Evolutionary conservation across 129 eudicot genomes (phyloP).

Genomic region (Pseudognaphalium luteoalbum): DNA sequence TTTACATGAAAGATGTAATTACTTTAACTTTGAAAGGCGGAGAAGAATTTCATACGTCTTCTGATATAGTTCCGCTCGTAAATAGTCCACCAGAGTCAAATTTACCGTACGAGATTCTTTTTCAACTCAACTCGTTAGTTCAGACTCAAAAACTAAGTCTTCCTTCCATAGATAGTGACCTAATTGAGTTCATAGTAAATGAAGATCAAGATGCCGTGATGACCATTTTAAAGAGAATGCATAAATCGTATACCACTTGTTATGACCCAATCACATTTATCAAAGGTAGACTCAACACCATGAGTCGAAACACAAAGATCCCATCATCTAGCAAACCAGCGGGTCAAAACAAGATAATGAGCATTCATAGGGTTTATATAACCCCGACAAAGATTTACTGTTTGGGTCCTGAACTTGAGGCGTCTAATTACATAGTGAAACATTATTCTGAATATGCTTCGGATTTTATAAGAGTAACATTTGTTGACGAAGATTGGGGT

Average conservation of each 20-base stretch:
- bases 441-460: slow-evolving; percentile 71
- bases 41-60: slow-evolving; percentile 41
- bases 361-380: slow-evolving; percentile 78
- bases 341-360: slow-evolving; percentile 67
- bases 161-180: slow-evolving; percentile 49
- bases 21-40: slow-evolving; percentile 44
- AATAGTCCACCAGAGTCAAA: slow-evolving; percentile 35
- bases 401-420: slow-evolving; percentile 91
- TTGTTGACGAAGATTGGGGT: slow-evolving; percentile 98
- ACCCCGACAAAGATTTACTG: slow-evolving; percentile 82
- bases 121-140: slow-evolving; percentile 87
- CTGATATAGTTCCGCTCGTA: slow-evolving; percentile 68
- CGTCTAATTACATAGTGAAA: slow-evolving; percentile 84
- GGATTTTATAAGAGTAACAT: slow-evolving; percentile 82
- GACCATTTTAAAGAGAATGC: slow-evolving; percentile 69
- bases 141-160: slow-evolving; percentile 80
- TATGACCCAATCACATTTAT: slow-evolving; percentile 73
- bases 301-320: slow-evolving; percentile 30
- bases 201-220: slow-evolving; percentile 49
- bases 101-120: slow-evolving; percentile 70
- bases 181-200: slow-evolving; percentile 54
- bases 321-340: slow-evolving; percentile 41
- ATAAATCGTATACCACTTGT: slow-evolving; percentile 62
- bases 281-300: slow-evolving; percentile 27
- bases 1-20: slow-evolving; percentile 45